Evolutionary conservation across 345 rosid species (phyloP), one percentile per base, ranked within the genome.

Genomic region (Gossypium turneri): DNA sequence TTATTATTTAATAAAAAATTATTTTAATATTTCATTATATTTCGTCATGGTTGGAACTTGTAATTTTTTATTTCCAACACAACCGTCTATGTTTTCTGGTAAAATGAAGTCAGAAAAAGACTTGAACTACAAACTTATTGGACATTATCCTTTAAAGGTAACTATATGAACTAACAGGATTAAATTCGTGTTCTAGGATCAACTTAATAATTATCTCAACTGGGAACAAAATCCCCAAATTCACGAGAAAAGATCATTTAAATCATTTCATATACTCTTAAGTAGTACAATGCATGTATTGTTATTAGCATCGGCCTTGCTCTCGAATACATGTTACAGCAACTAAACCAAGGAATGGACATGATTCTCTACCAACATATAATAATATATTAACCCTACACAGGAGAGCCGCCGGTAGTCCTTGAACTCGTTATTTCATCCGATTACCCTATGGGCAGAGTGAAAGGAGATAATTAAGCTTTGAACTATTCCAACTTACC

Each of bases 401-500:
- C 52, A 19, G 27, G 19, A 56, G 15, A 52, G 73, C 43, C 11
- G 25, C 9, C 16, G 6, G 1, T 41, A 19, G 29, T 13, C 22
- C 7, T 72, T 2, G 64, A n/a, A 27, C 27, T 29, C 24, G 0
- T 29, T 41, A 65, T 56, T 43, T 4, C 34, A 38, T 19, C 20
- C 43, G 19, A 17, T 38, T 56, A 66, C 53, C 55, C 53, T 0
- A 12, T 3, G 50, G 27, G 12, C 47, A 9, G 9, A 13, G 73
- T 34, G 4, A 53, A 3, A 27, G 48, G 16, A 53, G 27, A 71
- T 55, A 27, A 3, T 19, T 71, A 7, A 43, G 17, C 64, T 22
- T 73, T 41, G 34, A 24, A 50, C 82, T 87, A 89, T 66, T 90
- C 92, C 84, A 80, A 64, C 74, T 88, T 90, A n/a, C 88, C 85